Conservation (phyloP, 768 basidiomycete genomes). For the Sarcomyxa edulis region DNA sequence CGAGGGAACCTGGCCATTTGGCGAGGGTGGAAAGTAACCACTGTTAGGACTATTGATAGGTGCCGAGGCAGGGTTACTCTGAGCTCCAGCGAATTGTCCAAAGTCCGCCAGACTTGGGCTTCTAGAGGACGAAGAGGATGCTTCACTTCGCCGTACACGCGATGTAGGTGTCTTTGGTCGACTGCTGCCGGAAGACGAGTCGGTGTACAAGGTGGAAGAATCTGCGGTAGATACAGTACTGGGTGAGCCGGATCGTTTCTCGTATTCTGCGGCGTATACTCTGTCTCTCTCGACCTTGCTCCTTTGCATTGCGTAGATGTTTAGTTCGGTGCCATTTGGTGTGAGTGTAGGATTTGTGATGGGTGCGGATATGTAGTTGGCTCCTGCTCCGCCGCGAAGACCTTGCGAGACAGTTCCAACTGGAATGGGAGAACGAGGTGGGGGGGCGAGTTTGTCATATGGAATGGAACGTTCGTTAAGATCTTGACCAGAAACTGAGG, state of each 20-base stretch:
- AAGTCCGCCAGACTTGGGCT: conserved; percentile 53
- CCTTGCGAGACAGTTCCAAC: conserved; percentile 52
- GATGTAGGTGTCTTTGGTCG: conserved; percentile 29
- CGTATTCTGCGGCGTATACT: conserved; percentile 33
- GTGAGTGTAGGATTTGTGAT: conserved; percentile 79
- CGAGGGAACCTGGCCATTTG: conserved; percentile 13
- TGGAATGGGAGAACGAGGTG: conserved; percentile 53
- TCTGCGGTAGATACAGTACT: conserved; percentile 48
- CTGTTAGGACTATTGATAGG: too few relatives aligned
- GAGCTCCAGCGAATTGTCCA: conserved; percentile 30
- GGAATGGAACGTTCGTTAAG: conserved; percentile 64
- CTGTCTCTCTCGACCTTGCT: too few relatives aligned
- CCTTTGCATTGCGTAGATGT: conserved; percentile 49
- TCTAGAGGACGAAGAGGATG: conserved; percentile 42
- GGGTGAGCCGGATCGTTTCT: conserved; percentile 44
- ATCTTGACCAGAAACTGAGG: conserved; percentile 57
- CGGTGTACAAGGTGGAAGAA: conserved; percentile 55
- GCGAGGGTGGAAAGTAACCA: conserved; percentile 21
- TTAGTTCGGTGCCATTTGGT: conserved; percentile 65
- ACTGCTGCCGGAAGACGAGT: conserved; percentile 28
- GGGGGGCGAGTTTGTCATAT: conserved; percentile 61
- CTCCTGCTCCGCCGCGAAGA: conserved; percentile 32
- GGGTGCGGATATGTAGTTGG: conserved; percentile 63
- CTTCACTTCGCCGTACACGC: conserved; percentile 52
- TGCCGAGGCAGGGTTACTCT: conserved; percentile 21